Evolutionary conservation across 192 early-diverging fungal species (phyloP).

Genomic region (Phlyctochytrium arcticum): DNA sequence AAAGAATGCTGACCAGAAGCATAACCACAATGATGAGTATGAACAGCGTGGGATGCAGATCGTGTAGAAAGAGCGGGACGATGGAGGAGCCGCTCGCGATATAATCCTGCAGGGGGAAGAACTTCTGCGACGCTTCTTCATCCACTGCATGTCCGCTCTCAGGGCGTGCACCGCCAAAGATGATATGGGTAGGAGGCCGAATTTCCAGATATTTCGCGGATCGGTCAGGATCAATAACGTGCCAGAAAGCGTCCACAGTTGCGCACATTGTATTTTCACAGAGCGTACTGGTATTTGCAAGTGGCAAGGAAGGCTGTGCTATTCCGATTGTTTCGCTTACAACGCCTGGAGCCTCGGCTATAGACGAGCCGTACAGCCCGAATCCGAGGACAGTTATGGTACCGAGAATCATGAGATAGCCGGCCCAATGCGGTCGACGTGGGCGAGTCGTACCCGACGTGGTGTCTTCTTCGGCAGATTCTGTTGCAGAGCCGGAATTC

Average conservation of each 20-base stretch:
- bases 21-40: constrained; percentile 7
- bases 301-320: not conserved
- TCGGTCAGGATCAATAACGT: constrained; percentile 43
- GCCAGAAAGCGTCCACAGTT: constrained; percentile 47
- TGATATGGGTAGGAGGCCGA: constrained; percentile 28
- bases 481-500: too few relatives aligned
- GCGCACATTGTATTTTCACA: constrained; percentile 31
- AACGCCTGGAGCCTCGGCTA: too few relatives aligned
- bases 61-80: constrained; percentile 1
- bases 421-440: constrained; percentile 22
- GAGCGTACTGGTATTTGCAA: not conserved
- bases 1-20: constrained; percentile 6
- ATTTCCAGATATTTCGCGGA: constrained; percentile 49
- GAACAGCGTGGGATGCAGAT: constrained; percentile 16
- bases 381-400: constrained; percentile 24
- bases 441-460: too few relatives aligned
- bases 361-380: constrained; percentile 28
- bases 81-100: not conserved
- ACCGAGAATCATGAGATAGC: constrained; percentile 25
- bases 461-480: too few relatives aligned
- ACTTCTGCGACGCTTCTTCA: too few relatives aligned
- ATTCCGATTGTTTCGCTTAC: not conserved
- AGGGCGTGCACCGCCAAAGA: constrained; percentile 3
- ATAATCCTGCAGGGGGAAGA: too few relatives aligned
- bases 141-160: not conserved